A percentile compares a stretch with the other conserved stretches of the same genome.
Conservation (phyloP, 768 basidiomycete species). For the Amanita polypyramis region DNA sequence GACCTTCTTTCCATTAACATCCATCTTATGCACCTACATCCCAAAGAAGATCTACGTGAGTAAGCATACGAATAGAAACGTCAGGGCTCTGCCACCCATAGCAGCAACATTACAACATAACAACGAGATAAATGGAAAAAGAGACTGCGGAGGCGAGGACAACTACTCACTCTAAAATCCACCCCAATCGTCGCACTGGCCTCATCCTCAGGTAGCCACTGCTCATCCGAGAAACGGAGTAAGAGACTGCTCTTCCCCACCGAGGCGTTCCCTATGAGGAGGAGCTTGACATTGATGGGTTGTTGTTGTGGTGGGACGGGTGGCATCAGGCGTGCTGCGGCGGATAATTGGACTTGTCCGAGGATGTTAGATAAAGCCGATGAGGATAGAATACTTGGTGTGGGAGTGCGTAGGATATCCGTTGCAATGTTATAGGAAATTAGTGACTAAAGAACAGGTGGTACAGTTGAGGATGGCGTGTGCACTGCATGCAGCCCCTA, state of each 20-base stretch:
- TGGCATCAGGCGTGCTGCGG: slow-evolving; percentile 2
- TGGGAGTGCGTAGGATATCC: neutral
- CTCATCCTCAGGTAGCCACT: slow-evolving; percentile 89
- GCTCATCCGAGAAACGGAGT: slow-evolving; percentile 93
- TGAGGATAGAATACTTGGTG: neutral
- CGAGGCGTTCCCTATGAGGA: slow-evolving; percentile 79
- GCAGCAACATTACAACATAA: no score
- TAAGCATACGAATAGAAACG: neutral
- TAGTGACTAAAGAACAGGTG: no score
- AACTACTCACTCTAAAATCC: slow-evolving; percentile 62
- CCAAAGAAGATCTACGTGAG: neutral
- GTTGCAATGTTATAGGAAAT: no score
- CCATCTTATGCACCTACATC: slow-evolving; percentile 77
- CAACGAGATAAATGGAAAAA: no score
- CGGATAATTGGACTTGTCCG: no score
- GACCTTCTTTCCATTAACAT: slow-evolving; percentile 69
- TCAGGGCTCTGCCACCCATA: neutral
- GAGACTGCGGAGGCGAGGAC: no score
- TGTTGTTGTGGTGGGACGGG: slow-evolving; percentile 17
- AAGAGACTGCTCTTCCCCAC: slow-evolving; percentile 91
- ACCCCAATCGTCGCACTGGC: slow-evolving; percentile 79
- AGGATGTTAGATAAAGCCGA: neutral
- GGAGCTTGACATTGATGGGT: slow-evolving; percentile 70
- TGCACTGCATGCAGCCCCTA: no score
- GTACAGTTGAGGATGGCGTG: no score